Base-by-base conservation (phyloP, 352 stramenopile species). In the Globisporangium lucens region DNA sequence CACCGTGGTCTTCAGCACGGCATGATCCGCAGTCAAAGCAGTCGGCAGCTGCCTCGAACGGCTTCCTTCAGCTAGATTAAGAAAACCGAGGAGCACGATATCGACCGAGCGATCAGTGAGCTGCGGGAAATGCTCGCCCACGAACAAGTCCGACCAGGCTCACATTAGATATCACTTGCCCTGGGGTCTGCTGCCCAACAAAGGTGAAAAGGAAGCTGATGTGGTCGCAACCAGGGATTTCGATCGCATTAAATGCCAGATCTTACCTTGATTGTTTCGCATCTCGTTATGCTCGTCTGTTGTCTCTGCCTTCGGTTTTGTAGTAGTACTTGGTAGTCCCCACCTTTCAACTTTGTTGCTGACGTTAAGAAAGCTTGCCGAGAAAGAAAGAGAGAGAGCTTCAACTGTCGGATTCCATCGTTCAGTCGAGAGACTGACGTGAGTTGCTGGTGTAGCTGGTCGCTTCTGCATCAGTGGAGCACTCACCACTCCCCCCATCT, bases 1-100 rank as follows among this genome's bases (percentile, higher is more conserved):
- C 29, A 29, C 22, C 53, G 15, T 2, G 7, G 29, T 36, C 24
- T n/a, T 24, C 8, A 56, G 30, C 33, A 65, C 20, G 43, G 27
- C 20, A 55, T 57, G 59, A 46, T 12, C 4, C 46, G 60, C 10
- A 65, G 60, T 8, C 60, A 65, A 33, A 65, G 60, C 20, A 57
- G 43, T 12, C 60, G 60, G 9, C 60, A 46, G 46, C 29, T 65
- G 13, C 60, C 60, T 38, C 60, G 60, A 9, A 22, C 36, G 8
- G 60, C 60, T 4, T 65, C 66, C 7, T 71, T 71, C 51, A 61
- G 53, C 38, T 65, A 22, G 22, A 47, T 3, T 13, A 29, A n/a
- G 53, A 59, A 8, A 35, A n/a, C 15, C 41, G 41, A 49, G 17
- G 15, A 20, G 15, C 12, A 6, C 8, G 36, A 43, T 15, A 43